Evolutionary conservation across 2,329 filamentous ascomycete genomes (phyloP).

Genomic region (Diaporthe batatas): DNA sequence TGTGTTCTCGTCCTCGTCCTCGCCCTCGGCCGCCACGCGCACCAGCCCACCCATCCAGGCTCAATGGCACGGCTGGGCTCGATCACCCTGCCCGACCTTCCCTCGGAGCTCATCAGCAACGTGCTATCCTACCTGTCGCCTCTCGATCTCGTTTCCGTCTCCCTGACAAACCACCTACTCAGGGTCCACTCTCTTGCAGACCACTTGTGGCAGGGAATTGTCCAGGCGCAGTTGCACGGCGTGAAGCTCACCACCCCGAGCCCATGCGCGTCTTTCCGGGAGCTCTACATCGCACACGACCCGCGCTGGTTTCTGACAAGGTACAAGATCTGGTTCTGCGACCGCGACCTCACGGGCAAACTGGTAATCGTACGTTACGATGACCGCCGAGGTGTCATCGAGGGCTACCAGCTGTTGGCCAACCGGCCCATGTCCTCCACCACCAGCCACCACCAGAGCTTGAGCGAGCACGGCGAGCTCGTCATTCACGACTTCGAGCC

Average conservation of each 20-base stretch:
- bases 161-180: constrained; percentile 73
- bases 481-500: constrained; percentile 82
- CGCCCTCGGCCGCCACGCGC: too few species aligned
- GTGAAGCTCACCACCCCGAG: constrained; percentile 64
- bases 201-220: constrained; percentile 76
- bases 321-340: constrained; percentile 88
- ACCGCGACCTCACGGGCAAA: constrained; percentile 79
- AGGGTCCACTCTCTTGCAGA: constrained; percentile 73
- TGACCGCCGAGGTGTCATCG: constrained; percentile 78
- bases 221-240: constrained; percentile 77
- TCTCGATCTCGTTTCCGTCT: constrained; percentile 71
- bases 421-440: constrained; percentile 56
- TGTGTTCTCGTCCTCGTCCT: not conserved
- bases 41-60: too few species aligned
- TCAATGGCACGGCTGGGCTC: not conserved
- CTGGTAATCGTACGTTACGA: constrained; percentile 85
- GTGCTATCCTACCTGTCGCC: constrained; percentile 77
- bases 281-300: constrained; percentile 81
- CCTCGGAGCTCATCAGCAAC: constrained; percentile 80
- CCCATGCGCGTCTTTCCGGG: constrained; percentile 74
- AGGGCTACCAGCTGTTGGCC: constrained; percentile 82
- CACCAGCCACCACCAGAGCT: constrained; percentile 61
- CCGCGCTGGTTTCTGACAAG: constrained; percentile 87
- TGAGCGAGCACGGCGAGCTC: constrained; percentile 69
- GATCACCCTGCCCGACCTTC: constrained; percentile 67